Base-by-base conservation (phyloP, 805 yeast species). In the Sungouiozyma intestinalis region DNA sequence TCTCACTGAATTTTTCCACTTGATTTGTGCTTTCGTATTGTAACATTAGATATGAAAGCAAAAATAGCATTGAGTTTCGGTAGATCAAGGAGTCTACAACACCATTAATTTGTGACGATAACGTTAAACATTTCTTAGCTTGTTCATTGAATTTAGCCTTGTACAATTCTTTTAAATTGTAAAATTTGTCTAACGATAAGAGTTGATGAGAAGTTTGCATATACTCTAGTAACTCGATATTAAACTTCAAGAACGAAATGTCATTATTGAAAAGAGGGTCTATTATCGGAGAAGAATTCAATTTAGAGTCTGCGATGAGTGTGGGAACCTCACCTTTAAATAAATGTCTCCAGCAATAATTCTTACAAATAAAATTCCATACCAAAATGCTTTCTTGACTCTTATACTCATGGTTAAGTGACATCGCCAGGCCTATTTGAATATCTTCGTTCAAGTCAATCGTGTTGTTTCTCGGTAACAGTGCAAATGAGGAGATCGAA, bases 301-400 rank as follows among this genome's bases (percentile, higher is more conserved):
- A 21, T 19, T 20, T 41, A 11, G 38, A 17, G 11, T 35, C 40
- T n/a, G 18, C 16, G 16, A 52, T 41, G 34, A 56, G 41, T 13
- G 50, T 44, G 11, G 63, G 60, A 9, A 51, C 42, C 41, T 57
- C 58, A 38, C 63, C 63, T 27, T 47, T 53, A 19, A 51, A 48
- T 17, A 53, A 37, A 41, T 57, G 60, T 39, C 62, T 55, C 55
- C 57, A 54, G 33, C 52, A 51, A 36, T 58, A 58, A 37, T 54
- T 54, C 42, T 52, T 57, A 33, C 45, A 51, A 21, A 55, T 57
- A 33, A 52, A 55, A 39, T 58, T 57, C 62, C 62, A 58, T 16
- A 53, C 36, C 18, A 47, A 29, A 27, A 54, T 52, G 17, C 36
- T 35, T 15, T 43, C 31, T 19, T 51, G 51, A 41, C 55, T 45